Base-by-base conservation (phyloP, 805 yeast species). In the Saturnispora quitensis region DNA sequence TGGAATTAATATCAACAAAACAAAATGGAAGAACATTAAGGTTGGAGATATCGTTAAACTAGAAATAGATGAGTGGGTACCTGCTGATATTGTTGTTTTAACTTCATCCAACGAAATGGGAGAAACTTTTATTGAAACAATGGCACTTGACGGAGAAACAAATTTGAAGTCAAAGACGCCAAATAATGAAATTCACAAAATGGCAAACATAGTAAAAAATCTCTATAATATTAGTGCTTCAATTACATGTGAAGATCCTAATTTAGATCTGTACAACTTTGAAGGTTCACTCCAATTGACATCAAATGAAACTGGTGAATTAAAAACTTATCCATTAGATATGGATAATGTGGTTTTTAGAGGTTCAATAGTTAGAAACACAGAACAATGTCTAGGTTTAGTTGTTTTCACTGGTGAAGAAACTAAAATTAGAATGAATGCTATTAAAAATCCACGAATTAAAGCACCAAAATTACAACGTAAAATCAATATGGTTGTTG, bases 91-190 rank as follows among this genome's bases (percentile, higher is more conserved):
- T 2, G 64, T 93, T 2, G 60, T 93, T 2, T 62, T 93, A 42
- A 77, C 90, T 1, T 80, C 89, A 3, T 79, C 81, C 38, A 77
- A 76, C 55, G 89, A 84, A 40, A 78, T 82, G 52, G 75, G 77
- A 36, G 78, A 75, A 50, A 78, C 87, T 1, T 87, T 80, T 57
- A 81, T 90, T 18, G 99, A 93, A 66, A 93, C 99, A 1, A 89
- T 91, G 91, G 99, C 96, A 1, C 73, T 93, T 47, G 99, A 93
- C 68, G 99, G 99, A 48, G 99, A 93, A 67, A 93, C 98, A 0
- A 91, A 89, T 63, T 72, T 93, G 55, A 93, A 93, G 65, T 75
- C 86, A 7, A 82, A 80, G 59, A 69, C 71, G 18, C 86, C 96
- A 0, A 85, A 83, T 55, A 72, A 76, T 2, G 86, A 82, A 54